Conservation (phyloP, 2,329 filamentous ascomycete species). For the Neonectria ditissima region DNA sequence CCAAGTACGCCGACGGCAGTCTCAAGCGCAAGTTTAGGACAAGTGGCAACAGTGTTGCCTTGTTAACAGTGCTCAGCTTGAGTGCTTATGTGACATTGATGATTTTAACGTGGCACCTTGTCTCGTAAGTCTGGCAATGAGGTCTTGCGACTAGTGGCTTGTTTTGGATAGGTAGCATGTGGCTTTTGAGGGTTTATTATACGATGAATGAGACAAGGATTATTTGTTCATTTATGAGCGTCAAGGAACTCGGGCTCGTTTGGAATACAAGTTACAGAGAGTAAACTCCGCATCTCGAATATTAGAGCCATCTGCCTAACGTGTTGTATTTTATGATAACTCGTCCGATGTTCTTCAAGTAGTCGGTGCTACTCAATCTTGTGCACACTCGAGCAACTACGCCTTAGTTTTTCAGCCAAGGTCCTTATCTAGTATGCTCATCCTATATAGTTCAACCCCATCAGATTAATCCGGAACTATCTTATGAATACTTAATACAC, state of each 20-base stretch:
- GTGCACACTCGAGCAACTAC: too few relatives aligned
- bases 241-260: not conserved
- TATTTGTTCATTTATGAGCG: not conserved
- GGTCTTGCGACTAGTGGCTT: not conserved
- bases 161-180: not conserved
- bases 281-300: too few relatives aligned
- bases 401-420: too few relatives aligned
- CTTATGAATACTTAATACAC: too few relatives aligned
- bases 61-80: conserved; percentile 68
- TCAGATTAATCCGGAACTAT: too few relatives aligned
- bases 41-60: conserved; percentile 70
- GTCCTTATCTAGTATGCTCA: too few relatives aligned
- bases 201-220: not conserved
- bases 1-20: conserved; percentile 48
- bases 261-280: not conserved
- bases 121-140: conserved; percentile 33
- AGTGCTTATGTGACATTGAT: conserved; percentile 68
- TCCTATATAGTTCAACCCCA: too few relatives aligned
- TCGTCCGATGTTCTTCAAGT: not conserved
- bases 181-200: not conserved
- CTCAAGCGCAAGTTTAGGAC: conserved; percentile 69
- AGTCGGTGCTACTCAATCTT: too few relatives aligned
- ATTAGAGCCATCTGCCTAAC: too few relatives aligned
- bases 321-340: not conserved
- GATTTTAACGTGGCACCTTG: conserved; percentile 64